Evolutionary conservation across 1,139 yeast genomes (phyloP).

Genomic region (Waltiozyma solani): DNA sequence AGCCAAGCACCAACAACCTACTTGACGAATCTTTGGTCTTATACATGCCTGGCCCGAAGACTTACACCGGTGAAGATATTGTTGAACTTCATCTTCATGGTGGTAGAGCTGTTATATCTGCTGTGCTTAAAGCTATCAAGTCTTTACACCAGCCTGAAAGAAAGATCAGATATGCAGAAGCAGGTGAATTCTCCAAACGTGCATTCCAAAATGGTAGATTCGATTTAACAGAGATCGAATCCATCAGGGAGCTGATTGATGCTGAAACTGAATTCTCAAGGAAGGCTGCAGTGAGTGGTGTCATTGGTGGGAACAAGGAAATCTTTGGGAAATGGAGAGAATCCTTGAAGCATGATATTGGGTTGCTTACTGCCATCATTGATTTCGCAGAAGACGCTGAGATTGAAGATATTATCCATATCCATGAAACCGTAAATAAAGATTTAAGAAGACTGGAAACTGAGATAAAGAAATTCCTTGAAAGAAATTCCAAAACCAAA

Average conservation of each 20-base stretch:
- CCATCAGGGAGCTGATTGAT: constrained; percentile 78
- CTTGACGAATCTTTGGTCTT: constrained; percentile 73
- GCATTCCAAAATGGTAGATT: constrained; percentile 67
- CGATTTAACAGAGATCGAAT: constrained; percentile 81
- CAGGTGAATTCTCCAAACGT: constrained; percentile 84
- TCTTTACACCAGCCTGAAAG: constrained; percentile 31
- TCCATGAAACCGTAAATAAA: constrained; percentile 39
- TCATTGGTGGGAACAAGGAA: constrained; percentile 54
- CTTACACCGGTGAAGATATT: constrained; percentile 90
- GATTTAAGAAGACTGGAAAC: constrained; percentile 31
- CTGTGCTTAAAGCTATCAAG: constrained; percentile 58
- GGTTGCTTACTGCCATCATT: constrained; percentile 74
- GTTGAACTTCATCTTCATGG: constrained; percentile 90
- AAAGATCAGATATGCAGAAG: constrained; percentile 71
- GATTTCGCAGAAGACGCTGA: constrained; percentile 97
- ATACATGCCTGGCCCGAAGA: constrained; percentile 62
- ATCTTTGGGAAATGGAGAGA: constrained; percentile 60
- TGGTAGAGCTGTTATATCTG: constrained; percentile 73
- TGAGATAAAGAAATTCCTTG: constrained; percentile 40
- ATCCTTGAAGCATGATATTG: constrained; percentile 53
- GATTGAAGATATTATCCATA: constrained; percentile 44
- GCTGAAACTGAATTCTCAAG: constrained; percentile 93
- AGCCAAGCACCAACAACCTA: constrained; percentile 29
- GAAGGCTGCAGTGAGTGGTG: constrained; percentile 58
- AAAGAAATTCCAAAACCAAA: constrained; percentile 47